These are phyloP conservation scores for button mushroom (Agaricus bisporus) DNA, from an alignment of 768 basidiomycete genomes.

Conservation along the genomic window DNA sequence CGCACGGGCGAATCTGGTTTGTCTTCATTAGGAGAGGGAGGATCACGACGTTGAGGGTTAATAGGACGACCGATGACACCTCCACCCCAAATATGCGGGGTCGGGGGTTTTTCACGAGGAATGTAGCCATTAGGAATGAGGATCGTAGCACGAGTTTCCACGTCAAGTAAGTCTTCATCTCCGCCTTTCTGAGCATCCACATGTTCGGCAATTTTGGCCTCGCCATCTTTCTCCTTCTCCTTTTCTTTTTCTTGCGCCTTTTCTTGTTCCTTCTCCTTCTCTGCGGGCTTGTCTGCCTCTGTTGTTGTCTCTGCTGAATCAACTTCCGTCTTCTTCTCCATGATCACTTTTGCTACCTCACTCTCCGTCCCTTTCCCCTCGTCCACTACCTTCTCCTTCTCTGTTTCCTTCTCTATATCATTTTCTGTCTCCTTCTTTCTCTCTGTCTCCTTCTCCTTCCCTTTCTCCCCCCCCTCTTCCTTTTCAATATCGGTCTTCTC, in stretches of 20 bases:
- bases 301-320: background rate
- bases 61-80: conserved; percentile 35
- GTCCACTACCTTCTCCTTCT: background rate
- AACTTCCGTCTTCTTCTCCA: conserved; percentile 7
- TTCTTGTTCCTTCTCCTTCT: conserved; percentile 12
- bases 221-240: conserved; percentile 11
- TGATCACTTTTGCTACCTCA: conserved; percentile 7
- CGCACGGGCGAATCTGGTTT: conserved; percentile 2
- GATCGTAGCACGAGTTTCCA: conserved; percentile 45
- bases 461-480: conserved; percentile 15
- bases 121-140: conserved; percentile 56
- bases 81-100: conserved; percentile 67
- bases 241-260: conserved; percentile 12
- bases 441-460: conserved; percentile 14
- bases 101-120: conserved; percentile 45
- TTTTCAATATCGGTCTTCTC: conserved; percentile 13
- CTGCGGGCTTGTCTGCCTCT: too few species aligned
- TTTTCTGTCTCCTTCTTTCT: conserved; percentile 13
- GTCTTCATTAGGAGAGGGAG: conserved; percentile 1
- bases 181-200: conserved; percentile 10
- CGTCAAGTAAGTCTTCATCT: conserved; percentile 25
- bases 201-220: conserved; percentile 5
- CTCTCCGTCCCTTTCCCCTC: conserved; percentile 7
- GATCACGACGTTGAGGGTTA: conserved; percentile 6
- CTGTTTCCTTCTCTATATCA: background rate